Base-by-base conservation (phyloP, 2,329 filamentous ascomycete genomes). In the Cordyceps cicadae region DNA sequence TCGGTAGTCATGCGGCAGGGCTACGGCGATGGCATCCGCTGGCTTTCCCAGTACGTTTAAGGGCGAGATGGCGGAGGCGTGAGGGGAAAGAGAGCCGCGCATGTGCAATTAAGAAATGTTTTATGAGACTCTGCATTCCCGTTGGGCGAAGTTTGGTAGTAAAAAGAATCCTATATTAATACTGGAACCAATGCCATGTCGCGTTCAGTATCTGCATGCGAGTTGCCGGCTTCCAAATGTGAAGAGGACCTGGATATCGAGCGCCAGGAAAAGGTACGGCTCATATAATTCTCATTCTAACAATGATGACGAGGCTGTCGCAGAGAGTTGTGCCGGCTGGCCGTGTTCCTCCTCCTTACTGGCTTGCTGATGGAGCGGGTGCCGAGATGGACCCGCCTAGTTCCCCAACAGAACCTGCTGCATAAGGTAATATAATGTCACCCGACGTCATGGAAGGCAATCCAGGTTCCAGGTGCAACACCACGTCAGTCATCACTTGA, bases 1-100 rank as follows among this genome's bases (percentile, higher is more conserved):
- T 96, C 90, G 70, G 92, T 97, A 67, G 93, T 97, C 64, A 96
- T 97, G 91, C 86, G 93, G 76, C 93, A 97, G 81, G 94, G 89
- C 66, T 96, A 96, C 75, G 90, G 90, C 59, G 92, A 96, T 69
- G 92, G 84, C 69, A 93, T 96, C 76, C 86, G 90, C 79, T 96
- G 91, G 92, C 76, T 96, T 76, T 90, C 90, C 61, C 91, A 95
- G 81, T 96, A 95, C 72, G 90, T 95, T 73, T 95, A 88, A 80
- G 26, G n/a, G 9, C 5, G 15, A n/a, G 49, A 12, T 26, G 49
- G 17, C 39, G 49, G 26, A 39, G 14, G 17, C 17, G 49, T 7
- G 15, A 43, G 14, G 43, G 59, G 50, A 54, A 56, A 59, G 61
- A 63, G 64, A 37, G 34, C 34, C 9, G 43, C 37, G 49, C 60